Evolutionary conservation across 495 filamentous ascomycete species (phyloP), one percentile per base, ranked within the genome.

Genomic region (Glutinoglossum americanum): DNA sequence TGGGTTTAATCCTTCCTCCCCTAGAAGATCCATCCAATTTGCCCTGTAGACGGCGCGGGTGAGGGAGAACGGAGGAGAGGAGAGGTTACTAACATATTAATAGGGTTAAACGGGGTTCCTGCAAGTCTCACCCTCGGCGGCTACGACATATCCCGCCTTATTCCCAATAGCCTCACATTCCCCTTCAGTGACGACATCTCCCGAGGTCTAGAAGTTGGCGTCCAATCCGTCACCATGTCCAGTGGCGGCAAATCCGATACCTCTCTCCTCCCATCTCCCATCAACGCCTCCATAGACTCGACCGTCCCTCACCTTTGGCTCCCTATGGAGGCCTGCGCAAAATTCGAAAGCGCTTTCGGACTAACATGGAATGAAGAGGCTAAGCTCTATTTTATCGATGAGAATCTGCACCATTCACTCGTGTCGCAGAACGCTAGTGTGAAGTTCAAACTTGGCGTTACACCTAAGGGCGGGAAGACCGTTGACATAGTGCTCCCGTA

Each of bases 51-150:
- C n/a, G n/a, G n/a, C n/a, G n/a, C 19, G 21, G 37, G 37, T 13
- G 37, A 39, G 37, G 15, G 13, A 13, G 13, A 17, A n/a, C n/a
- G n/a, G n/a, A n/a, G n/a, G n/a, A n/a, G n/a, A 11, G 37, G 15
- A 17, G 15, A 39, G 15, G 37, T 7, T 39, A 15, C 30, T 33
- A 9, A 49, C 25, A 4, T 23, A 9, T 13, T 15, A 8, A 15
- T n/a, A 49, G 30, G 53, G 6, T n/a, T 55, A 23, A 55, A 17
- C 37, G 56, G 56, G 51, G 69, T 72, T 23, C 74, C 76, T 15
- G 73, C 71, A 28, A 81, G 78, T 32, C 66, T 85, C 32, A 78
- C 75, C 0, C 61, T 85, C 10, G 82, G 82, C 23, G 82, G 82
- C 17, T 82, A 79, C 64, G 82, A 85, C 61, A 67, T 69, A 45